Percentiles rank a stretch among this genome's conserved stretches.
These are phyloP conservation scores for Yarrowia galli DNA, from an alignment of 1,139 yeast species.

Conservation along the genomic window DNA sequence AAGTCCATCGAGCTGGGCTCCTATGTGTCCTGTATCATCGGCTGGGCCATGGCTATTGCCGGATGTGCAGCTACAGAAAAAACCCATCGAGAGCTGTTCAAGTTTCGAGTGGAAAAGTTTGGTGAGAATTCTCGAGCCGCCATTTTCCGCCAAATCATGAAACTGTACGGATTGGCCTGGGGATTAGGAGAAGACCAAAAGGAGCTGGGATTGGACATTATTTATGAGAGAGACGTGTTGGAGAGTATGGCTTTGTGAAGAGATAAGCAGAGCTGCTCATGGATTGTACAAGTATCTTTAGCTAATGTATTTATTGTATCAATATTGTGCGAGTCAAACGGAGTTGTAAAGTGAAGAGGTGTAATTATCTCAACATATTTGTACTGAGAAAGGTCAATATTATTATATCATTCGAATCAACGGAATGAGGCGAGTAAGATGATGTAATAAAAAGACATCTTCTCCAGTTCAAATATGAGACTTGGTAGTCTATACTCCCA, in stretches of 20 bases:
- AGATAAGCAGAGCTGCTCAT: too few species aligned
- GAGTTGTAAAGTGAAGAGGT: too few species aligned
- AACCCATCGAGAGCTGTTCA: constrained; percentile 23
- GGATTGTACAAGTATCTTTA: neutral
- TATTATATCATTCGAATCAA: too few species aligned
- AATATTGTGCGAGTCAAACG: too few species aligned
- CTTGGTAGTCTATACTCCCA: too few species aligned
- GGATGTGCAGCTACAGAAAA: constrained; percentile 28
- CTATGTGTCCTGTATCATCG: constrained; percentile 30
- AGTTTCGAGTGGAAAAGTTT: constrained; percentile 28
- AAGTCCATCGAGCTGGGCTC: constrained; percentile 31
- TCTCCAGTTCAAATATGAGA: too few species aligned
- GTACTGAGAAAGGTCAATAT: too few species aligned
- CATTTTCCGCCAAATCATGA: constrained; percentile 18
- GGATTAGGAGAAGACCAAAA: constrained; percentile 8
- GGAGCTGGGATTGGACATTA: constrained; percentile 22
- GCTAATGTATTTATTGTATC: neutral
- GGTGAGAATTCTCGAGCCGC: constrained; percentile 26
- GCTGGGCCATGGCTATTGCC: constrained; percentile 26
- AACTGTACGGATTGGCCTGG: constrained; percentile 26
- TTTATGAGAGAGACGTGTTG: constrained; percentile 31
- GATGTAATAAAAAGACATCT: too few species aligned
- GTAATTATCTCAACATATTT: too few species aligned
- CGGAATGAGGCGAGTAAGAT: too few species aligned
- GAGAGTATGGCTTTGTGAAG: constrained; percentile 21